Evolutionary conservation across 306 rosid genomes (phyloP).

Genomic region (Sindora glabra): DNA sequence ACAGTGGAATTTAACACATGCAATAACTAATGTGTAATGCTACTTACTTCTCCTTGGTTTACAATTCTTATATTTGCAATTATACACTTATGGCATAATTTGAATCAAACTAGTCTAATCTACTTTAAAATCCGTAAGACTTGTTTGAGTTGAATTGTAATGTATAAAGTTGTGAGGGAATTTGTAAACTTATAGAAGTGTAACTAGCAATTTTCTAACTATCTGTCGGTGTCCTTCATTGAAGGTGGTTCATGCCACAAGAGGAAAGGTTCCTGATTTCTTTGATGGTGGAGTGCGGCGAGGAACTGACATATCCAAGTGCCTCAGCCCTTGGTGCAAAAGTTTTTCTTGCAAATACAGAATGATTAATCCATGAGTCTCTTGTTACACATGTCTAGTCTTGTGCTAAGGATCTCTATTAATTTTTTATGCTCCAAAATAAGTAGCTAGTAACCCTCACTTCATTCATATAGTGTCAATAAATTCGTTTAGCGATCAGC

Average conservation of each 20-base stretch:
- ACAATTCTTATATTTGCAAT: no score
- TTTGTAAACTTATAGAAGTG: no score
- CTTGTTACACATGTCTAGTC: background rate
- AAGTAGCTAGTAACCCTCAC: background rate
- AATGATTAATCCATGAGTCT: background rate
- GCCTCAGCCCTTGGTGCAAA: conserved; percentile 66
- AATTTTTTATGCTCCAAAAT: background rate
- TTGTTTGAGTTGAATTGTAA: no score
- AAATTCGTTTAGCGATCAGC: no score
- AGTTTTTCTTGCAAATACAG: conserved; percentile 43
- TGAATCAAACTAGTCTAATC: no score
- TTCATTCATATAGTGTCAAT: background rate
- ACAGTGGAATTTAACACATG: background rate
- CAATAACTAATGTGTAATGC: no score
- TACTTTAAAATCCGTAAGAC: no score
- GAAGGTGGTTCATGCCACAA: conserved; percentile 49
- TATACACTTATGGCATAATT: no score
- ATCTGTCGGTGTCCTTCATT: no score
- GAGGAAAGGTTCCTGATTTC: conserved; percentile 44
- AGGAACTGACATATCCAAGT: conserved; percentile 61
- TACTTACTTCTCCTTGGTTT: no score
- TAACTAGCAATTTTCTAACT: no score
- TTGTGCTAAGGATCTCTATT: background rate
- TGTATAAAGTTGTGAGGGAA: no score
- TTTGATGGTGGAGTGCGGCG: conserved; percentile 58